Conservation (phyloP, 2,329 filamentous ascomycete genomes). For the Mycogone perniciosa region DNA sequence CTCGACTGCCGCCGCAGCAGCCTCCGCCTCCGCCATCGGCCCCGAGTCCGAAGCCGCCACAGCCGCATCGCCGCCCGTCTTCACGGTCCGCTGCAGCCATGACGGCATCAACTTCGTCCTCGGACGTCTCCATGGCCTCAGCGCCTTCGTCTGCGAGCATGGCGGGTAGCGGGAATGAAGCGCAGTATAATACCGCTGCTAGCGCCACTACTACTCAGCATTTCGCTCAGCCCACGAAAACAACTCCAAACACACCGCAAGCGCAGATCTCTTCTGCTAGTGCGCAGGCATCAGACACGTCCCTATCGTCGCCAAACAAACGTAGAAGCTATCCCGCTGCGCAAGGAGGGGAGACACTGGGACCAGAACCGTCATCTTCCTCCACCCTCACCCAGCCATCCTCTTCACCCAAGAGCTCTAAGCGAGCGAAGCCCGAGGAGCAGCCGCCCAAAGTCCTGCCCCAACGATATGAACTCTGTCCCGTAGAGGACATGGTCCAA, state of each 20-base stretch:
- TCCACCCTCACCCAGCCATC: constrained; percentile 2
- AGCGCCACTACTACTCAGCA: not conserved
- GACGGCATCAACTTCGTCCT: constrained; percentile 4
- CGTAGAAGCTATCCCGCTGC: constrained; percentile 23
- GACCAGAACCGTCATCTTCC: no score
- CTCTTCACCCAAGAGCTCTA: constrained; percentile 34
- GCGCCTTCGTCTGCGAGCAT: constrained; percentile 5
- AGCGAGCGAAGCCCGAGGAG: constrained; percentile 47
- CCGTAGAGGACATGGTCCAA: constrained; percentile 79
- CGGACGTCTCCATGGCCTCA: constrained; percentile 1
- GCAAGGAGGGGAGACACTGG: not conserved
- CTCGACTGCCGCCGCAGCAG: constrained; percentile 3
- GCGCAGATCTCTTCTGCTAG: not conserved
- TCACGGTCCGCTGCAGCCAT: constrained; percentile 1
- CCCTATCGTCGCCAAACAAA: constrained; percentile 26
- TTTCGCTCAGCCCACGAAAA: not conserved
- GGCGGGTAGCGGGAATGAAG: not conserved
- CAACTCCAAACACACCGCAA: not conserved
- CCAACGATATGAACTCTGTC: constrained; percentile 70
- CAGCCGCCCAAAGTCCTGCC: constrained; percentile 57
- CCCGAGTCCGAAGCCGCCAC: constrained; percentile 12
- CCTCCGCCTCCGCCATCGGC: not conserved
- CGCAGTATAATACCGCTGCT: not conserved
- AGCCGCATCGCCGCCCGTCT: constrained; percentile 9
- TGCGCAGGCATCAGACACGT: constrained; percentile 1